These are phyloP conservation scores for Corymbia maculata DNA, from an alignment of 345 rosid species.

Conservation along the genomic window DNA sequence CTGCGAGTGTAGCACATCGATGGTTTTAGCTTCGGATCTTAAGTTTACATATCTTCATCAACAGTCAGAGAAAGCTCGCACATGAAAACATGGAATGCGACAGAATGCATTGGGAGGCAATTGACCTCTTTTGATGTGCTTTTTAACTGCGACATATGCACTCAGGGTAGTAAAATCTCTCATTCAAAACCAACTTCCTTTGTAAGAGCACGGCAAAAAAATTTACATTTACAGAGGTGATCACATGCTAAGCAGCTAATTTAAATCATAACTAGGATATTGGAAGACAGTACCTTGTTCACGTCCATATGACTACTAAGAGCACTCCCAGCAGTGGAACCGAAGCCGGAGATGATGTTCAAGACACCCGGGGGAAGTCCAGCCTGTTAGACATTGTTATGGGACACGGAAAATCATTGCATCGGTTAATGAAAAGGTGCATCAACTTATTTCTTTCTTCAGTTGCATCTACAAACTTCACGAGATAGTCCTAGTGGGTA, in stretches of 20 bases:
- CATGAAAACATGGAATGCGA: neutral
- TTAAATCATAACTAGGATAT: neutral
- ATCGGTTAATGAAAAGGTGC: neutral
- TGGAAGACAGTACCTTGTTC: constrained; percentile 48
- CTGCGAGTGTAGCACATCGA: constrained; percentile 2
- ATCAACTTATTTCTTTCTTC: neutral
- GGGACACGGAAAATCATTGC: neutral
- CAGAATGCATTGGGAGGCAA: neutral
- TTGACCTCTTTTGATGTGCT: neutral
- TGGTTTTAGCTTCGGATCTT: neutral
- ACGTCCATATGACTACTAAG: constrained; percentile 83
- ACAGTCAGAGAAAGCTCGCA: neutral
- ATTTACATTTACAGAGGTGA: neutral
- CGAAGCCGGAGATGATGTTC: constrained; percentile 79
- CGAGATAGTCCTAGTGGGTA: neutral
- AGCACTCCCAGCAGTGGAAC: constrained; percentile 84
- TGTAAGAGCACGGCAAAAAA: neutral
- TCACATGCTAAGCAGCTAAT: neutral
- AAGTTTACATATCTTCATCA: neutral
- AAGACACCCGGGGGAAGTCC: constrained; percentile 95
- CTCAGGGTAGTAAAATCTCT: neutral
- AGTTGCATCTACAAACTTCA: neutral
- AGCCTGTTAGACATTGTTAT: constrained; percentile 38
- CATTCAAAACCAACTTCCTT: neutral
- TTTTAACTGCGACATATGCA: neutral